Conservation (phyloP, 2,329 filamentous ascomycete species). For the Sarocladiaceae sp. region DNA sequence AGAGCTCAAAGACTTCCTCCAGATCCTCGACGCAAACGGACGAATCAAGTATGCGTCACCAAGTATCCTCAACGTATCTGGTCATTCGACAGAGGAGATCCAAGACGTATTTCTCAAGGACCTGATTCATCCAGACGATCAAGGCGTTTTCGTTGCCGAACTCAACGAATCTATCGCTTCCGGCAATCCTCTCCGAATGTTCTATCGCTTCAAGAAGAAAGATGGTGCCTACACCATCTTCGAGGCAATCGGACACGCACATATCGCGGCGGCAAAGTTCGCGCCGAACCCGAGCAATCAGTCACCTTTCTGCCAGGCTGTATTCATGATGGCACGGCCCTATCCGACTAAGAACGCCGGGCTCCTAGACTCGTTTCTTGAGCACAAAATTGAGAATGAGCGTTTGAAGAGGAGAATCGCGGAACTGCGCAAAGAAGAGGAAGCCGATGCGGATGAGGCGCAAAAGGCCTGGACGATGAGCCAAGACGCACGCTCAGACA, state of each 20-base stretch:
- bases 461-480: conserved; percentile 57
- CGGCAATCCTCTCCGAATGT: conserved; percentile 75
- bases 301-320: conserved; percentile 73
- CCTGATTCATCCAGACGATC: conserved; percentile 82
- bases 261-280: conserved; percentile 68
- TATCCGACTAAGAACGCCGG: conserved; percentile 86
- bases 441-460: conserved; percentile 68
- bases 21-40: conserved; percentile 82
- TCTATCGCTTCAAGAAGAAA: conserved; percentile 76
- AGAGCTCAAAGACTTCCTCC: conserved; percentile 82
- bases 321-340: conserved; percentile 89
- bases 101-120: conserved; percentile 74
- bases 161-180: conserved; percentile 85
- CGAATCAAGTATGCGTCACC: conserved; percentile 83
- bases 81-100: conserved; percentile 68
- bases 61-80: conserved; percentile 69
- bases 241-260: conserved; percentile 88
- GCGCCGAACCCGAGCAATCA: conserved; percentile 60
- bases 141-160: conserved; percentile 76
- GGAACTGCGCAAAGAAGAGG: conserved; percentile 80
- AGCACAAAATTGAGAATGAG: conserved; percentile 97
- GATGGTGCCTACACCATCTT: conserved; percentile 76
- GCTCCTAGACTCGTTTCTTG: conserved; percentile 85
- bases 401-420: conserved; percentile 78
- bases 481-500: conserved; percentile 51